Conservation (phyloP, 2,329 filamentous ascomycete species). For the Xylariaceae sp. region DNA sequence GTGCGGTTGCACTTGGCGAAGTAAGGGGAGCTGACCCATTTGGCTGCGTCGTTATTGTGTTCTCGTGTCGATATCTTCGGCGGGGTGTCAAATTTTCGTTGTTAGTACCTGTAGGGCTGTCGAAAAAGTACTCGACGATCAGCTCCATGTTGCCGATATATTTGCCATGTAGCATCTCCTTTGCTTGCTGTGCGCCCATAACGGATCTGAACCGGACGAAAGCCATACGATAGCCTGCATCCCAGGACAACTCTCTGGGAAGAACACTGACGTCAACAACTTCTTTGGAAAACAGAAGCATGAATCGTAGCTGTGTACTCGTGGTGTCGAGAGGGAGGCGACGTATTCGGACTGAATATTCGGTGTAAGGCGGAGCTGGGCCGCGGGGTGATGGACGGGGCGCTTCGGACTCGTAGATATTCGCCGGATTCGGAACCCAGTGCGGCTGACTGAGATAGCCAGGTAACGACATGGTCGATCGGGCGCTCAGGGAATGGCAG, state of each 20-base stretch:
- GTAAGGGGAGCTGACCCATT: constrained; percentile 39
- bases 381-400: constrained; percentile 38
- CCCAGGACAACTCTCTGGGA: constrained; percentile 43
- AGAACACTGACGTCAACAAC: constrained; percentile 47
- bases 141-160: constrained; percentile 50
- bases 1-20: constrained; percentile 42
- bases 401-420: constrained; percentile 39
- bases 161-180: constrained; percentile 52
- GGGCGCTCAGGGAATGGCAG: constrained; percentile 12
- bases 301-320: constrained; percentile 48
- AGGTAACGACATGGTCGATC: constrained; percentile 42
- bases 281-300: constrained; percentile 56
- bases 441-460: constrained; percentile 39
- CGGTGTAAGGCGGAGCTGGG: constrained; percentile 30
- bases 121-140: constrained; percentile 52
- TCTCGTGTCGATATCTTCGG: constrained; percentile 50
- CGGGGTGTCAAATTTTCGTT: constrained; percentile 18
- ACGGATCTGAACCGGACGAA: constrained; percentile 49
- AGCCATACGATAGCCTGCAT: constrained; percentile 47
- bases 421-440: constrained; percentile 30
- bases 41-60: constrained; percentile 35
- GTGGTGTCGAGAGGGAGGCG: constrained; percentile 49
- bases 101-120: constrained; percentile 27
- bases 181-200: constrained; percentile 50
- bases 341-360: constrained; percentile 46